Evolutionary conservation across 1,284 basidiomycete genomes (phyloP), one percentile per base, ranked within the genome.

Genomic region (Pseudozyma tsukubaensis): DNA sequence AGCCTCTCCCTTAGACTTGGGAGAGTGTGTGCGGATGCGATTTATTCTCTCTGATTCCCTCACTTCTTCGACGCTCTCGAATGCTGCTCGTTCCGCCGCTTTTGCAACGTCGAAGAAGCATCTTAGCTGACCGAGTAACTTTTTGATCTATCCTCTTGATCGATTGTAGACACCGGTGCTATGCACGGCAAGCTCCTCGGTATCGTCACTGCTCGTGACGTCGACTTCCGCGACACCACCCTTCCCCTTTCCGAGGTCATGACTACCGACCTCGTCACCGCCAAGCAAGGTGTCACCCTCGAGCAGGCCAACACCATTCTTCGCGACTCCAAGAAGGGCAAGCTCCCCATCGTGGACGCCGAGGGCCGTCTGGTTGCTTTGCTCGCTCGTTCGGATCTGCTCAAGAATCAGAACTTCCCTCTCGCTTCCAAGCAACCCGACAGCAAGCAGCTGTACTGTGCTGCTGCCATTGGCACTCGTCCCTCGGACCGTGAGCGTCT

Each of bases 381-480:
- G 34, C 77, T 84, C 47, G 83, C 83, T 14, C 94, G 96, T 63
- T 97, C 95, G 42, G 96, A 99, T 86, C 88, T 99, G 67, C 90
- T 99, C 84, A 99, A 99, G 87, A 98, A 97, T 87, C 94, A 97
- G 85, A 95, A 93, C 73, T 99, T 92, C 86, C 97, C 96, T 3
- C 89, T 97, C 54, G 94, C 96, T 0, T 94, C 92, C 79, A 99
- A 99, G 87, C 89, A 91, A 59, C 93, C 93, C 1, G 89, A 91
- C 73, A 94, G 88, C 85, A 99, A 99, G 87, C 96, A 99, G 87
- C 90, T 99, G 13, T 95, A 96, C 83, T 94, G 94, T 55, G 96
- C 95, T 21, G 96, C 96, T n/a, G 93, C 97, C 3, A 89, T 99
- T 75, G 97, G 96, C 56, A 99, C 97, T 0, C 92, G 96, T 29